Conservation (phyloP, 2,329 filamentous ascomycete genomes). For the Cercospora zeina region DNA sequence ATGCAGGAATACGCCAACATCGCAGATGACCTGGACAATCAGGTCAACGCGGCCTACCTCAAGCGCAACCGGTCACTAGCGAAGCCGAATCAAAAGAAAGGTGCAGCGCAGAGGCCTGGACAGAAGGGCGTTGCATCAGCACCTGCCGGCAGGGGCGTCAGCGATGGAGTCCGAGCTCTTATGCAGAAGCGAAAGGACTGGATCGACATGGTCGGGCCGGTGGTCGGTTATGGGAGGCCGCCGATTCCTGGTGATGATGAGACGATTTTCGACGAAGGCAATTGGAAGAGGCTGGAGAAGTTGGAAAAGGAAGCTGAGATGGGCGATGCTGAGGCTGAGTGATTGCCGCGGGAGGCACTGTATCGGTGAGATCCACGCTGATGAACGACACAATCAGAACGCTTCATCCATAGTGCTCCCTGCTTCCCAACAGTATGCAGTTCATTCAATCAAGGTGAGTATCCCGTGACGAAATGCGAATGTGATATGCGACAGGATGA, state of each 20-base stretch:
- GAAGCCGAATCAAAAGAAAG: conserved; percentile 82
- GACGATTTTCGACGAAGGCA: conserved; percentile 70
- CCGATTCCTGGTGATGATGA: conserved; percentile 72
- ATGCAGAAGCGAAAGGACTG: conserved; percentile 90
- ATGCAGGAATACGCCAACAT: conserved; percentile 97
- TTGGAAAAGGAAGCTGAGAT: conserved; percentile 79
- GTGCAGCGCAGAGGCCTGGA: conserved; percentile 55
- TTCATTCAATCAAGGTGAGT: no score
- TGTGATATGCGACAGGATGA: no score
- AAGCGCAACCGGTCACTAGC: conserved; percentile 86
- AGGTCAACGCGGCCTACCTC: conserved; percentile 91
- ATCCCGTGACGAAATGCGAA: no score
- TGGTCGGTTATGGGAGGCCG: conserved; percentile 81
- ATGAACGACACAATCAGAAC: no score
- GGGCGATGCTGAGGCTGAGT: conserved; percentile 44
- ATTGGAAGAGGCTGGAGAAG: conserved; percentile 73
- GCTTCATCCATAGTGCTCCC: no score
- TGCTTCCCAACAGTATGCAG: no score
- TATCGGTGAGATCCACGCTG: neutral
- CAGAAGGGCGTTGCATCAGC: conserved; percentile 71
- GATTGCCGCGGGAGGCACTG: neutral
- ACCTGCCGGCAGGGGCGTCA: conserved; percentile 73
- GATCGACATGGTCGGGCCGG: conserved; percentile 86
- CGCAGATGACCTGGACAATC: conserved; percentile 90
- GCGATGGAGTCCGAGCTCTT: conserved; percentile 83